Evolutionary conservation across 495 filamentous ascomycete species (phyloP), one percentile per base, ranked within the genome.

Genomic region (Cercophora scortea): DNA sequence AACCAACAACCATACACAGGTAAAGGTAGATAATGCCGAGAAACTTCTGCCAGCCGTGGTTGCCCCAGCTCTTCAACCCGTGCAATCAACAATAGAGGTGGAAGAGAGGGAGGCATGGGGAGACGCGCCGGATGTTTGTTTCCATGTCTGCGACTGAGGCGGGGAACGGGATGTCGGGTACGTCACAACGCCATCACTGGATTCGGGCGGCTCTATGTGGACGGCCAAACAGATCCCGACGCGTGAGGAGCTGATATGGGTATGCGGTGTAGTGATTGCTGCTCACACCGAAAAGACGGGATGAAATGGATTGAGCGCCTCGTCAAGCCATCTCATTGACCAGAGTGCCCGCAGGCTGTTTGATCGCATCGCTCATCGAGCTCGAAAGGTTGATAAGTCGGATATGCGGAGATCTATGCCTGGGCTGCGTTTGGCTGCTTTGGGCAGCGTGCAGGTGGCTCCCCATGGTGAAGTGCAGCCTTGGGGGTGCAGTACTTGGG

Each of bases 231-330:
- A 49, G 44, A 32, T 34, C 38, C 36, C 43, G 42, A 32, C 17
- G 40, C n/a, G 43, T 13, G 50, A 46, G 8, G 16, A n/a, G 41
- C 15, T 47, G 41, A 47, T 51, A 52, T 48, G 49, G 12, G 50
- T 50, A 47, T 51, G 47, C 49, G 50, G 42, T 45, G 46, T 15
- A 15, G 43, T 50, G 49, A 61, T 57, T 50, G 59, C 44, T 43
- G 13, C 50, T 51, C 60, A 60, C 57, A 63, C 60, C 60, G 60
- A 63, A 46, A 54, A 63, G 42, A 41, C 60, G 60, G 60, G 57
- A 50, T 45, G 57, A 60, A 52, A 63, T 60, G 52, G 50, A 34
- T 15, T 43, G 42, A 50, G 44, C 32, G 44, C 48, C 32, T 32
- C 16, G 8, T 51, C 38, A 17, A 50, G 44, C 16, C 48, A 53